Evolutionary conservation across 148 eudicot species (phyloP).

Genomic region (Cornus kousa): DNA sequence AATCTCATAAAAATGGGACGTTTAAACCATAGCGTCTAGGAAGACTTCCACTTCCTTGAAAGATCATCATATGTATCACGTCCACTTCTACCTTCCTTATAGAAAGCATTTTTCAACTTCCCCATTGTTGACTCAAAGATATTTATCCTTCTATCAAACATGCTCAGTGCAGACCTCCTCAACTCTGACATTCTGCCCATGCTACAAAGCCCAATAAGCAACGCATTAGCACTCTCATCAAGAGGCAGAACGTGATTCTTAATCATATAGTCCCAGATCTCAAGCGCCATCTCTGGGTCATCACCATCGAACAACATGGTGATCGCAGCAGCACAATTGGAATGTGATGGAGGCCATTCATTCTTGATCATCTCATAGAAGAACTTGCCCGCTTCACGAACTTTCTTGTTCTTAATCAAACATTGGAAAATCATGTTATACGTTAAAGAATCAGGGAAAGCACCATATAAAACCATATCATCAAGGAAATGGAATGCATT

Average conservation of each 20-base stretch:
- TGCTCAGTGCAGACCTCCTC: conserved; percentile 52
- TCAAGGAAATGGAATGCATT: conserved; percentile 73
- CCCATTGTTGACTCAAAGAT: conserved; percentile 70
- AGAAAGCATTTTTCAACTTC: conserved; percentile 47
- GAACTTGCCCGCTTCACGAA: conserved; percentile 59
- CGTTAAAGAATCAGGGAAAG: conserved; percentile 66
- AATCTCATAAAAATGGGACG: neutral
- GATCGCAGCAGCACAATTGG: conserved; percentile 64
- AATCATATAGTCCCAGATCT: conserved; percentile 68
- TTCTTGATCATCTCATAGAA: conserved; percentile 79
- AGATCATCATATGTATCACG: conserved; percentile 59
- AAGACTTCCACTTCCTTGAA: conserved; percentile 61
- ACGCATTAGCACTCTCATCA: conserved; percentile 63
- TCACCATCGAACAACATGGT: conserved; percentile 56
- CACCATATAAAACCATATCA: conserved; percentile 66
- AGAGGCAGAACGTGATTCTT: conserved; percentile 42
- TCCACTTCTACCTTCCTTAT: conserved; percentile 47
- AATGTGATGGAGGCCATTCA: conserved; percentile 58
- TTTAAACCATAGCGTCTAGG: conserved; percentile 20
- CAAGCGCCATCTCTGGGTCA: conserved; percentile 77
- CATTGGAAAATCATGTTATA: conserved; percentile 79
- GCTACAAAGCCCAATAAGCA: conserved; percentile 60
- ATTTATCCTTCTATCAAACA: conserved; percentile 61
- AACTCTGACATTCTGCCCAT: conserved; percentile 57
- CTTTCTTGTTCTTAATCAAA: conserved; percentile 62